Base-by-base conservation (phyloP, 1,284 basidiomycete species). In the Agroathelia rolfsii region DNA sequence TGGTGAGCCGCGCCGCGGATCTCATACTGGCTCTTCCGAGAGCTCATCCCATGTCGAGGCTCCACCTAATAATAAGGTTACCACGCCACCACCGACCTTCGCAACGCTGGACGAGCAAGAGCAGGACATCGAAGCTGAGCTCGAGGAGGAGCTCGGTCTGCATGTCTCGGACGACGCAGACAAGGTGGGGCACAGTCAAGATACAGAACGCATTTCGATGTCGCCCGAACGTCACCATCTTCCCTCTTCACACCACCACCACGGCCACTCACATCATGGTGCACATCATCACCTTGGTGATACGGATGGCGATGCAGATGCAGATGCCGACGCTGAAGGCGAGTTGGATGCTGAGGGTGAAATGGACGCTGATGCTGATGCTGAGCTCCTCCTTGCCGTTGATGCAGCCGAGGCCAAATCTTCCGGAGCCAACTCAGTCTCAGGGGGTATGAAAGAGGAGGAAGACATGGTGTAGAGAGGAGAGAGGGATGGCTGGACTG, bases 271-370 rank as follows among this genome's bases (percentile, higher is more conserved):
- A 11, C 27, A 10, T 14, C 10, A 11, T n/a, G 16, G 17, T 21
- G 31, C 12, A 20, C 19, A 35, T 37, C 23, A 19, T 5, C 10
- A 2, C 10, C 28, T n/a, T n/a, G n/a, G n/a, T 7, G 30, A 28
- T 7, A 34, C 16, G n/a, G 36, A 37, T 11, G 24, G 21, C 10
- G 12, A 20, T 20, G 30, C 12, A 30, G 33, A 30, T 15, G 28
- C 17, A 7, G 31, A 19, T 4, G 25, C 34, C 38, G 43, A 21
- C 28, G 41, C 24, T 29, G 41, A 15, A 32, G 32, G 41, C 12
- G 50, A 37, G 6, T 44, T 42, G 16, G 58, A 52, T 15, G 51
- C 47, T 2, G 58, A 59, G 21, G 52, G 44, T 5, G 59, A 60
- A 10, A 53, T 44, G 0, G 50, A 47, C 9, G 47, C 37, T 13